Base-by-base conservation (phyloP, 2,329 filamentous ascomycete species). In the Fusarium napiforme region DNA sequence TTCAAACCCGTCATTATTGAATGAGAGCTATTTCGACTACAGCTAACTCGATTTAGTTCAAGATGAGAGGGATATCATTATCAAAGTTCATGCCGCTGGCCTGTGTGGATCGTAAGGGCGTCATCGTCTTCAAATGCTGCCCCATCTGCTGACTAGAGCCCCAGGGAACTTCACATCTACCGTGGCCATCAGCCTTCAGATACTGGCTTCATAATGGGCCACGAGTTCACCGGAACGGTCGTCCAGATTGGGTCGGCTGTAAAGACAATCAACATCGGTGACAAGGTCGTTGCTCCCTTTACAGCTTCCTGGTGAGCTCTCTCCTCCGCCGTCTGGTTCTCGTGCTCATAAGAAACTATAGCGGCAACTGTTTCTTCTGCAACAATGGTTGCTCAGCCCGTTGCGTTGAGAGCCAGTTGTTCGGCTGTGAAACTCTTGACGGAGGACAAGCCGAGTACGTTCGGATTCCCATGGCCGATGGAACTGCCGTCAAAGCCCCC, bases 371-470 rank as follows among this genome's bases (percentile, higher is more conserved):
- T 83, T 97, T 95, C 83, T 97, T 96, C 84, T 97, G 95, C 85
- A 89, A 88, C 65, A 89, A 90, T 70, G 92, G 92, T 18, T 92
- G 89, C 81, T 93, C 94, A 1, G 94, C 93, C 8, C 91, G 95
- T 66, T 97, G 95, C 82, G 87, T 88, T 23, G 88, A 93, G 72
- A 88, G 86, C 64, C 82, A 88, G 47, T 85, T 97, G 2, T 95
- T 97, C 76, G 95, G 94, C 39, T 91, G 86, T 46, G 82, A 87
- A 23, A 80, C 80, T 14, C 86, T 97, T 40, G 93, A 97, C 79
- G 94, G 94, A 55, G 93, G 88, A 12, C 94, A 97, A 81, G 94
- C 94, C 37, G 92, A 96, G 82, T 97, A 91, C 79, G 92, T 95
- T 58, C 91, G 94, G 39, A 88, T 97, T 19, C 95, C 95, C 1